Base-by-base conservation (phyloP, 805 yeast species). In the Danielia oregonensis region DNA sequence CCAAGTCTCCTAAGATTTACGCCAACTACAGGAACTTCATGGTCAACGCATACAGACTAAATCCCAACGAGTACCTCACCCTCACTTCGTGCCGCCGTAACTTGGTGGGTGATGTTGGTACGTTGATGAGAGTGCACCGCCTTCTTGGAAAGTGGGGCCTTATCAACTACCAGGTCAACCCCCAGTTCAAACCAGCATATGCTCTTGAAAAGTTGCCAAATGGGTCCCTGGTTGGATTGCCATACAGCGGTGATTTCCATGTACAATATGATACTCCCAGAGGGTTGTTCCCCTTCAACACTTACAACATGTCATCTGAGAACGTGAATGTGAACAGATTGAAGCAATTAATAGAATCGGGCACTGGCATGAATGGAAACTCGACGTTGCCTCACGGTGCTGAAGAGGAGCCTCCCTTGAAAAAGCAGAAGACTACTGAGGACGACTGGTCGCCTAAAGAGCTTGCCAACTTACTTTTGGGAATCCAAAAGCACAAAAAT, bases 91-190 rank as follows among this genome's bases (percentile, higher is more conserved):
- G 88, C 36, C 79, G 97, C 55, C 79, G 97, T 49, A 86, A 86
- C 48, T 70, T 89, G 37, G 88, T 86, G 10, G 95, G 96, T 37
- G 97, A 89, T 64, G 95, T 87, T 5, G 91, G 94, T 2, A 77
- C 96, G 0, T 74, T 89, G 40, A 75, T 88, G 70, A 76, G 96
- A 43, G 78, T 89, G 6, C 95, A 86, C 53, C 72, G 80, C 33
- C 88, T 89, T 54, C 64, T 89, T 38, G 86, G 79, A 48, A 84
- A 83, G 56, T 89, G 97, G 97, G 97, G 97, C 0, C 67, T 89
- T 33, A 86, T 89, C 34, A 89, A 89, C 59, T 89, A 89, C 57
- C 97, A 89, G 59, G 94, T 89, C 2, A 85, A 82, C 54, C 86
- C 89, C 1, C 84, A 78, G 43, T 68, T 79, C 35, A 74, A 80